phyloP scores from a whole-genome alignment of 2,329 filamentous ascomycete genomes.

The Fusarium sp. region DNA sequence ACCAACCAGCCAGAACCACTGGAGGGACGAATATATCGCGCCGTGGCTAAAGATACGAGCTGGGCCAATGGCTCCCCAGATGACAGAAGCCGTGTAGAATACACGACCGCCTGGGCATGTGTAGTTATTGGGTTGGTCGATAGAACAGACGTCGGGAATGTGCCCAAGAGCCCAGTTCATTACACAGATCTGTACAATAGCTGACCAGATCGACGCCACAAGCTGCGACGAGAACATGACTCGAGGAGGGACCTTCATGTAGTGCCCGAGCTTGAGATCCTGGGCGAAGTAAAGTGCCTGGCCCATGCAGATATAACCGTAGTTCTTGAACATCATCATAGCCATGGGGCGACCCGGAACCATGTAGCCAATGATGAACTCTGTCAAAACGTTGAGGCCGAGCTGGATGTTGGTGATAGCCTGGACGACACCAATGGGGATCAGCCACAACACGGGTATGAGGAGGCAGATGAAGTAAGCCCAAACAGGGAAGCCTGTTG shows the following conservation, averaged over 20 bases:
- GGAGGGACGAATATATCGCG: slow-evolving; percentile 71
- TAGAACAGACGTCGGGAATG: slow-evolving; percentile 72
- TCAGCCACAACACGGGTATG: slow-evolving; percentile 68
- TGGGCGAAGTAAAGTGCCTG: slow-evolving; percentile 74
- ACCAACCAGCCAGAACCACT: slow-evolving; percentile 79
- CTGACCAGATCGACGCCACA: slow-evolving; percentile 70
- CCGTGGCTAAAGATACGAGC: slow-evolving; percentile 74
- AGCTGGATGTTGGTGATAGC: slow-evolving; percentile 72
- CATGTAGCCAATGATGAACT: slow-evolving; percentile 80
- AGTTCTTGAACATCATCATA: slow-evolving; percentile 84
- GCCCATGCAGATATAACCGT: slow-evolving; percentile 75
- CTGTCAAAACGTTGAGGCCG: slow-evolving; percentile 77
- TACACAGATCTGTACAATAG: slow-evolving; percentile 71
- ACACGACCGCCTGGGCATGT: slow-evolving; percentile 66
- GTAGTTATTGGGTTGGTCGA: slow-evolving; percentile 66
- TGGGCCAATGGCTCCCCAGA: slow-evolving; percentile 81
- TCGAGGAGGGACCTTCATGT: slow-evolving; percentile 74
- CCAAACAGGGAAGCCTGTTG: slow-evolving; percentile 69
- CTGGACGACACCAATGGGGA: slow-evolving; percentile 71
- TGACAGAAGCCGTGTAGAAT: slow-evolving; percentile 76
- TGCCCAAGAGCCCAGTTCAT: slow-evolving; percentile 73
- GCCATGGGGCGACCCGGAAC: slow-evolving; percentile 76
- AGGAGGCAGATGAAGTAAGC: slow-evolving; percentile 68
- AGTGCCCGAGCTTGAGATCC: slow-evolving; percentile 76
- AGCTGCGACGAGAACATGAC: slow-evolving; percentile 71